These are phyloP conservation scores for Halocafeteria seosinensis DNA, from an alignment of 108 stramenopile genomes.

Conservation along the genomic window DNA sequence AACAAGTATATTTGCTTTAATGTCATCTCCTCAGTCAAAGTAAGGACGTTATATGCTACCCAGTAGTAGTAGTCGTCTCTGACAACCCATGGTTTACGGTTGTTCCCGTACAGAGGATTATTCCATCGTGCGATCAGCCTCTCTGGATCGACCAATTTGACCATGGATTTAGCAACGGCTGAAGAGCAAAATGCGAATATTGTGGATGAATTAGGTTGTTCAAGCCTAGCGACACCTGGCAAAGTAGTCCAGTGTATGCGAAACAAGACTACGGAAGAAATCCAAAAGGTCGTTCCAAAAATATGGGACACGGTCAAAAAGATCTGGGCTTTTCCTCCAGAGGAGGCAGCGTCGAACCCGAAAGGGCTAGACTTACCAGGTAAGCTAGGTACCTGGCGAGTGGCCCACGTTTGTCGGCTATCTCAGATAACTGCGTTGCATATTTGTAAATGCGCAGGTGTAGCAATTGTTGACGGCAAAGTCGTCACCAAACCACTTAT, in stretches of 20 bases:
- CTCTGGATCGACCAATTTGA: background rate
- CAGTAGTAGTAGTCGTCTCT: no score
- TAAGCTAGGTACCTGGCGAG: no score
- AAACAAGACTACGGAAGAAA: background rate
- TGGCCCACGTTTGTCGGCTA: no score
- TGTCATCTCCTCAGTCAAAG: background rate
- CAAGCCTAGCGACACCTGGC: background rate
- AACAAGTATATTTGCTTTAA: constrained; percentile 14
- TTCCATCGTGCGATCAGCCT: constrained; percentile 40
- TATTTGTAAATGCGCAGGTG: no score
- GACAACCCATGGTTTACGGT: no score
- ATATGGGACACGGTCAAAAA: background rate
- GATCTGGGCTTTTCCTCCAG: background rate
- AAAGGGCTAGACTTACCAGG: no score
- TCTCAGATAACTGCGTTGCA: no score
- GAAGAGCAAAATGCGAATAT: background rate
- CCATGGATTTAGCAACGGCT: background rate
- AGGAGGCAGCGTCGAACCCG: background rate
- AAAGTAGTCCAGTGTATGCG: background rate
- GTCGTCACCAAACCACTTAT: background rate
- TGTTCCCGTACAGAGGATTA: no score
- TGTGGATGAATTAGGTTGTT: background rate
- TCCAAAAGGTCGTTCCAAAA: background rate
- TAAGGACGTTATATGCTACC: no score
- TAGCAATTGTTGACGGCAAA: background rate